Conservation (phyloP, 169 alveolate species). For the Eimeria necatrix region DNA sequence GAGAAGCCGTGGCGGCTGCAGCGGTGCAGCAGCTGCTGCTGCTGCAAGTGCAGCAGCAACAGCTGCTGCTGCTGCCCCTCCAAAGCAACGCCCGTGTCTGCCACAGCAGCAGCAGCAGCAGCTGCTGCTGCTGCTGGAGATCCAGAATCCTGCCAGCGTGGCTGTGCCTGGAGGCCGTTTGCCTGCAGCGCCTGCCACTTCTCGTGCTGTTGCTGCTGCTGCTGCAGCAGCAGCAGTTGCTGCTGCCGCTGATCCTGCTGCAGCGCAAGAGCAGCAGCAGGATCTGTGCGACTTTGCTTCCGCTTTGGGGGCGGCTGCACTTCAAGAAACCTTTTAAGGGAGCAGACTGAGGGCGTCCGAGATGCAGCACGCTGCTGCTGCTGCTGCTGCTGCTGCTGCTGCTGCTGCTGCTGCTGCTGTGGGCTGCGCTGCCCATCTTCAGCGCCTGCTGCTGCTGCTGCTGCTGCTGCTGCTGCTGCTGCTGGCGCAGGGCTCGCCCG, state of each 20-base stretch:
- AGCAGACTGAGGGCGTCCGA: constrained; percentile 30
- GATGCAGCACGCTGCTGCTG: constrained; percentile 50
- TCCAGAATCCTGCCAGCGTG: not conserved
- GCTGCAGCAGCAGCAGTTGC: constrained; percentile 33
- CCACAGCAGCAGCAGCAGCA: not conserved
- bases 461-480: not conserved
- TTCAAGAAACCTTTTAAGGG: constrained; percentile 6
- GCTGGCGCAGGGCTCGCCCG: not conserved
- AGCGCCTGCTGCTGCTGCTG: not conserved
- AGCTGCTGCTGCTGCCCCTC: not conserved
- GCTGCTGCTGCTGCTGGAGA: constrained; percentile 9
- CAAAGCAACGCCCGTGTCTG: not conserved
- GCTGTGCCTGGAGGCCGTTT: not conserved
- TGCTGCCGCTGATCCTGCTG: constrained; percentile 36
- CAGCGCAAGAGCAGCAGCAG: not conserved
- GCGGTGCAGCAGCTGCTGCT: not conserved
- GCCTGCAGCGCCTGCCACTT: not conserved
- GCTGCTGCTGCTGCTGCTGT: constrained; percentile 50
- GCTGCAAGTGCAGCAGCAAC: constrained; percentile 30
- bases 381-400: constrained; percentile 16
- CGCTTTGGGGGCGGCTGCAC: constrained; percentile 8
- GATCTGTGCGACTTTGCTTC: constrained; percentile 1
- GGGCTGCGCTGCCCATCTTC: no score
- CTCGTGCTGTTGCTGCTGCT: constrained; percentile 40
- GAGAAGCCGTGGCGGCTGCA: constrained; percentile 26